phyloP scores from a whole-genome alignment of 345 rosid genomes.

The Noccaea bulbosa region DNA sequence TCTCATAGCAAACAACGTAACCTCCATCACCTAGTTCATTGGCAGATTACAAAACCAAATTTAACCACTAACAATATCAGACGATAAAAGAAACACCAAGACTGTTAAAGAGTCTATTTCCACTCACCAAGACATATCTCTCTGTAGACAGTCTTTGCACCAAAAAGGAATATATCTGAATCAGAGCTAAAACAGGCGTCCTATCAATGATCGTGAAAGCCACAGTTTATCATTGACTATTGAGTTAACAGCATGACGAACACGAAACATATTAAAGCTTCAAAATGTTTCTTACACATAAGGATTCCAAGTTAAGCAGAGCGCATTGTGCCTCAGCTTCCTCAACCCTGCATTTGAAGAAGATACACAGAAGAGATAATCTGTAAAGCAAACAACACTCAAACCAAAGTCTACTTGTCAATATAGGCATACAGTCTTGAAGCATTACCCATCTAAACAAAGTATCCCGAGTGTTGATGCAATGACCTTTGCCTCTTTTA shows the following conservation, averaged over 20 bases:
- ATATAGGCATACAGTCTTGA: background rate
- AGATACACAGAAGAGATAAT: background rate
- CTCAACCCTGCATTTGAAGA: slow-evolving; percentile 62
- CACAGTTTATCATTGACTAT: background rate
- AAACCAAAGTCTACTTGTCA: slow-evolving; percentile 9
- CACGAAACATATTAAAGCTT: slow-evolving; percentile 14
- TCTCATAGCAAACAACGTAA: slow-evolving; percentile 84
- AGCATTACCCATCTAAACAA: slow-evolving; percentile 84
- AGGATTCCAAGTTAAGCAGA: slow-evolving; percentile 70
- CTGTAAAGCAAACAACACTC: background rate
- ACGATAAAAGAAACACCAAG: slow-evolving; percentile 4
- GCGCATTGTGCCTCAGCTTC: slow-evolving; percentile 99
- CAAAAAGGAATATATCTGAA: slow-evolving; percentile 93
- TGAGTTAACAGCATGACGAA: slow-evolving; percentile 18
- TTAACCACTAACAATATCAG: slow-evolving; percentile 2
- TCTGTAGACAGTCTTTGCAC: slow-evolving; percentile 90
- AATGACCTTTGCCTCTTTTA: slow-evolving; percentile 80
- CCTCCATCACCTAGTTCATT: slow-evolving; percentile 79
- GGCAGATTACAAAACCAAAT: slow-evolving; percentile 36
- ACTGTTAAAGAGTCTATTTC: slow-evolving; percentile 19
- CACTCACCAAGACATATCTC: slow-evolving; percentile 82
- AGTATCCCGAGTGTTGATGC: slow-evolving; percentile 85
- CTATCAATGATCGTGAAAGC: slow-evolving; percentile 48
- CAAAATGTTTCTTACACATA: slow-evolving; percentile 66
- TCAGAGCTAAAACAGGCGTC: slow-evolving; percentile 95